Base-by-base conservation (phyloP, 2,329 filamentous ascomycete species). In the Cladophialophora bantiana region DNA sequence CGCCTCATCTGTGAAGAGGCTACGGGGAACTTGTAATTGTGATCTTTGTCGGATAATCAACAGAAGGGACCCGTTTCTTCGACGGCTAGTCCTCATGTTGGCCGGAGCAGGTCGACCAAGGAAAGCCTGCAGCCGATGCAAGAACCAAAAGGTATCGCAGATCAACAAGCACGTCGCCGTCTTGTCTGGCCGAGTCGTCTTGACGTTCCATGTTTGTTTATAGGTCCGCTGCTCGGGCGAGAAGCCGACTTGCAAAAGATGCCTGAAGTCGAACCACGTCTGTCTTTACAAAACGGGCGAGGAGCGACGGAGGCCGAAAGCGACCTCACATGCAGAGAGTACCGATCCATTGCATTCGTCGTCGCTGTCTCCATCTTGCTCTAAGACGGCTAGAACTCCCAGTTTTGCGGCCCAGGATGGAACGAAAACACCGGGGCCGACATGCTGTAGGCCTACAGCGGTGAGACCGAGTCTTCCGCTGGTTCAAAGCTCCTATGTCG, bases 111-210 rank as follows among this genome's bases (percentile, higher is more conserved):
- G 57, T 18, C 38, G 57, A 36, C 57, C 57, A 9, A 59, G 64
- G 31, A 58, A 48, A 63, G 59, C 64, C 26, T 67, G 64, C 38
- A 45, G 40, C 48, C 59, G 54, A 10, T 67, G 64, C 45, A 62
- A 61, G 38, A 54, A 26, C 32, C 59, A 61, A 31, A 67, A 67
- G 32, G 58, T 65, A 31, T n/a, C 2, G n/a, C 5, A 53, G 9
- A 5, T 9, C 57, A 18, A 34, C 20, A 59, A 3, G 0, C 15
- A 34, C 36, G 40, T 3, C 12, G 15, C 40, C 2, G 20, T n/a
- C 10, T 12, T 13, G 35, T 40, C 2, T 42, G 31, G n/a, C 4
- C 9, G 13, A 15, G 4, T 7, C 20, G 26, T 2, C 5, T 32
- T 57, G 35, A 57, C 31, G 35, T 26, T 26, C 26, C 26, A 26